Percentiles rank a stretch among this genome's conserved stretches.
phyloP scores from a whole-genome alignment of 1,284 basidiomycete species.

The Ustilago vetiveriae region DNA sequence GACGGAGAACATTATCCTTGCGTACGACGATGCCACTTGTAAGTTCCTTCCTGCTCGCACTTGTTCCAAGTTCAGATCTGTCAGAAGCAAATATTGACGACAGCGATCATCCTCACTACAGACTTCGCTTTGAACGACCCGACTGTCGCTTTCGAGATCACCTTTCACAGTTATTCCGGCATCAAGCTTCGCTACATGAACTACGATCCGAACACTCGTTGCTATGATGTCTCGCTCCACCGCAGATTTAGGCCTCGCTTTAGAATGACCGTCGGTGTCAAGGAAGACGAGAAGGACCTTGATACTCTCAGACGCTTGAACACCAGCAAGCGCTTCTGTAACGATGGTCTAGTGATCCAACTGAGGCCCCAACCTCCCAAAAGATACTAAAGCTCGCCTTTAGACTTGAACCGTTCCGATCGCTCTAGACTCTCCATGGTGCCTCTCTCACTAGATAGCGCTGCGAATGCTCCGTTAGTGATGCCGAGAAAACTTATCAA shows the following conservation, averaged over 20 bases:
- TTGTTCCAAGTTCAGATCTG: neutral
- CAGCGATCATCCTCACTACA: neutral
- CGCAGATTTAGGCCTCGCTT: neutral
- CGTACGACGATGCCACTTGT: neutral
- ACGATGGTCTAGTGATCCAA: neutral
- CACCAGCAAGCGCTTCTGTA: conserved; percentile 2
- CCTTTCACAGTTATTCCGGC: neutral
- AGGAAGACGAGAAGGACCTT: neutral
- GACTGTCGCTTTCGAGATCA: conserved; percentile 5
- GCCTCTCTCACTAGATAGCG: too few relatives aligned
- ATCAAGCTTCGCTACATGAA: conserved; percentile 11
- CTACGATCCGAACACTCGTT: conserved; percentile 3
- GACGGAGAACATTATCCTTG: neutral
- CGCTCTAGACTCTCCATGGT: too few relatives aligned
- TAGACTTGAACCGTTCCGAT: too few relatives aligned
- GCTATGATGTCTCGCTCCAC: conserved; percentile 2
- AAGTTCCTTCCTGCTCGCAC: neutral
- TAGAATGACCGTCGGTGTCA: conserved; percentile 1
- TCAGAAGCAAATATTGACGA: neutral
- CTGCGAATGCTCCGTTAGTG: too few relatives aligned
- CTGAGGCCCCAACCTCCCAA: neutral
- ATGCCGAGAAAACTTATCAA: too few relatives aligned
- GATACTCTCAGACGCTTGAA: neutral
- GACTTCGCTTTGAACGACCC: conserved; percentile 7
- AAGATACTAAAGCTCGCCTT: neutral